phyloP scores from a whole-genome alignment of 1,284 basidiomycete species.

The Leccinum fuscescens region DNA sequence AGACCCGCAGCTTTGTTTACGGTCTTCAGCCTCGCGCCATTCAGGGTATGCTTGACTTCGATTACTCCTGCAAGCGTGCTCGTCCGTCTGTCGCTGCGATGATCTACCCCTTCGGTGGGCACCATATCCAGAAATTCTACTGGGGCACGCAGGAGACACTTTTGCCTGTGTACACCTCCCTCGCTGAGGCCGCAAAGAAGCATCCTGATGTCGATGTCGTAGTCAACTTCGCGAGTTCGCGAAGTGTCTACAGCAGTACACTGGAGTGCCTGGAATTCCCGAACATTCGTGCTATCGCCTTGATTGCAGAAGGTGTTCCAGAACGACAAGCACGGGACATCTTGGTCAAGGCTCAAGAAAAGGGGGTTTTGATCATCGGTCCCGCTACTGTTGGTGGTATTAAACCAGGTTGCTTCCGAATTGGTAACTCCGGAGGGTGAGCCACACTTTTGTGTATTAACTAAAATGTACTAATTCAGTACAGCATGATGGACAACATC shows the following conservation, averaged over 20 bases:
- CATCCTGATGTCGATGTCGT: constrained; percentile 97
- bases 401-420: constrained; percentile 99
- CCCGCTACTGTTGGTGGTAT: constrained; percentile 99
- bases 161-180: constrained; percentile 93
- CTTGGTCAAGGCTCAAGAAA: constrained; percentile 83
- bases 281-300: constrained; percentile 75
- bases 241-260: constrained; percentile 93
- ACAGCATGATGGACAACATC: constrained; percentile 99
- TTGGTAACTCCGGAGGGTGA: constrained; percentile 96
- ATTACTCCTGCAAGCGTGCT: constrained; percentile 93
- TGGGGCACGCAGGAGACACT: constrained; percentile 99
- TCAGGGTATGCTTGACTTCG: constrained; percentile 99
- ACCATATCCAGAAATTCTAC: constrained; percentile 99
- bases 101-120: constrained; percentile 99
- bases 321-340: constrained; percentile 97
- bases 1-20: constrained; percentile 94
- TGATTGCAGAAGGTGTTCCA: constrained; percentile 98
- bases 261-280: constrained; percentile 82
- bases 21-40: constrained; percentile 99
- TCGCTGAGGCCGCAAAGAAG: constrained; percentile 92
- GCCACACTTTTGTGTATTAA: constrained; percentile 21
- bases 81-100: constrained; percentile 97
- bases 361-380: constrained; percentile 93
- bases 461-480: constrained; percentile 7
- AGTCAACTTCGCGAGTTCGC: constrained; percentile 96